Conservation (phyloP, 306 rosid genomes). For the Morella rubra region DNA sequence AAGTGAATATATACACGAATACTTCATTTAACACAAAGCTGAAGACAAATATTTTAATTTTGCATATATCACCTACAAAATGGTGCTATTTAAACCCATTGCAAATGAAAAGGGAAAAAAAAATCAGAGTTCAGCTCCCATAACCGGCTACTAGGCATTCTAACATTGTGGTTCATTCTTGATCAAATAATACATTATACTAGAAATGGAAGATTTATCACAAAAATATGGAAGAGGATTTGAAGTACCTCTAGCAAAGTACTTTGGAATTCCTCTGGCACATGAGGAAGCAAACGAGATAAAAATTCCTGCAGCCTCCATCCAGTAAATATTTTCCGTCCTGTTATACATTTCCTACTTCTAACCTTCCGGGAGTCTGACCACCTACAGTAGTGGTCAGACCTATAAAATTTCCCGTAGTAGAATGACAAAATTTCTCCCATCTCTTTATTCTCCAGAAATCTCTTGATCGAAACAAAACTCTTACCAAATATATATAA, state of each 20-base stretch:
- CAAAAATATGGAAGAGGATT: not conserved
- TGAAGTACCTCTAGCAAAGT: conserved; percentile 59
- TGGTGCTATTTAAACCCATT: not conserved
- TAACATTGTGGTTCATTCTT: conserved; percentile 11
- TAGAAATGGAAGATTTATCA: not conserved
- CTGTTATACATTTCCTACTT: conserved; percentile 52
- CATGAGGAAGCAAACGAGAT: conserved; percentile 60
- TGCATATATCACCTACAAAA: conserved; percentile 5
- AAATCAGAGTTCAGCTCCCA: not conserved
- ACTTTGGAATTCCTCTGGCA: conserved; percentile 49
- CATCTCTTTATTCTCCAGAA: conserved; percentile 55
- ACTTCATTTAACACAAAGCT: not conserved
- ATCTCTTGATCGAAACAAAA: conserved; percentile 51
- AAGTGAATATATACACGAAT: not conserved
- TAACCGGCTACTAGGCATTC: conserved; percentile 17
- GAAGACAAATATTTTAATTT: not conserved
- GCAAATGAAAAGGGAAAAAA: not conserved
- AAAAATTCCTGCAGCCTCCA: conserved; percentile 62
- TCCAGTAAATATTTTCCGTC: conserved; percentile 62
- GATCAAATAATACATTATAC: not conserved
- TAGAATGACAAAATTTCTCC: conserved; percentile 69
- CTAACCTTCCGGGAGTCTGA: conserved; percentile 51
- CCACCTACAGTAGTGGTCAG: conserved; percentile 63
- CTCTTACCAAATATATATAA: conserved; percentile 75
- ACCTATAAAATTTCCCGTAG: conserved; percentile 71